Evolutionary conservation across 164 flowering plant genomes (phyloP).

Genomic region (Dillenia suffruticosa): DNA sequence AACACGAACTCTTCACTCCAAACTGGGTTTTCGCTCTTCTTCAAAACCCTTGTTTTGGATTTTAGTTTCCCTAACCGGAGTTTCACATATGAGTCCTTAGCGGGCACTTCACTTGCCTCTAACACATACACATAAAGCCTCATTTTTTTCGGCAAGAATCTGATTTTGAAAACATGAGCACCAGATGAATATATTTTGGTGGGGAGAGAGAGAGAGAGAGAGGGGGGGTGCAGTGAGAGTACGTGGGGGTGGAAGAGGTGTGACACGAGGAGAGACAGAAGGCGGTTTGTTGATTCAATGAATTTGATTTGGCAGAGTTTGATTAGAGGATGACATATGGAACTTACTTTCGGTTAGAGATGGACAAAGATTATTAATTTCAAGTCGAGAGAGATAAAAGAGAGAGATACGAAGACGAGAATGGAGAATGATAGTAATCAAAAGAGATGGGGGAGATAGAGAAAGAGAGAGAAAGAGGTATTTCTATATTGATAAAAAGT

Average conservation of each 20-base stretch:
- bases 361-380: too few species aligned
- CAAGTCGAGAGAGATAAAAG: too few species aligned
- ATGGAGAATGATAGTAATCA: too few species aligned
- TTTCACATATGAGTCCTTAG: constrained; percentile 42
- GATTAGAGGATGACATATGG: too few species aligned
- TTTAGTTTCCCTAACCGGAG: constrained; percentile 54
- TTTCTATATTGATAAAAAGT: too few species aligned
- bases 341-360: too few species aligned
- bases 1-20: constrained; percentile 93
- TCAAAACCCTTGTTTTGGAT: constrained; percentile 43
- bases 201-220: neutral
- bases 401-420: too few species aligned
- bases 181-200: too few species aligned
- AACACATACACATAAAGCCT: constrained; percentile 65
- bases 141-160: constrained; percentile 19
- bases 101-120: constrained; percentile 49
- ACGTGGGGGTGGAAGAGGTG: constrained; percentile 26
- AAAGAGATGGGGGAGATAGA: too few species aligned
- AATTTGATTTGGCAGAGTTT: too few species aligned
- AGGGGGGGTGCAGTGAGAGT: neutral
- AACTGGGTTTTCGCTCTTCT: constrained; percentile 28
- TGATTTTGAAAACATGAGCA: neutral
- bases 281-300: neutral
- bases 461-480: too few species aligned
- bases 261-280: constrained; percentile 29